These are phyloP conservation scores for Neonectria hederae DNA, from an alignment of 2,329 filamentous ascomycete genomes.

Conservation along the genomic window DNA sequence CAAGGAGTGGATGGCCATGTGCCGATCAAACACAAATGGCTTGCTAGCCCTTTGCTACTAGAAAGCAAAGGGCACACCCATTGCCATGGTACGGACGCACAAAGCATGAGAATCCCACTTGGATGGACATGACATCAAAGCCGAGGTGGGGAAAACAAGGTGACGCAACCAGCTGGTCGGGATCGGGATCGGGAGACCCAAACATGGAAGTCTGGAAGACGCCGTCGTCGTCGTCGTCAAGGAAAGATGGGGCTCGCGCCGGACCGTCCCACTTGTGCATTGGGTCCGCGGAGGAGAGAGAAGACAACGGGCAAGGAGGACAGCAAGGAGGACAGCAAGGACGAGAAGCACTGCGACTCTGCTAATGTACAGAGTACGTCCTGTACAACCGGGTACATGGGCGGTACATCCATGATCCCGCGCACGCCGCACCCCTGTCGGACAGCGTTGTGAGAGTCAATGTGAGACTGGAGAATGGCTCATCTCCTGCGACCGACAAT, in stretches of 20 bases:
- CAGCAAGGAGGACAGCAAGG: neutral
- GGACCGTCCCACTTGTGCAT: conserved; percentile 34
- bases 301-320: neutral
- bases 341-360: neutral
- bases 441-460: neutral
- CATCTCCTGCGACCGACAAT: conserved; percentile 12
- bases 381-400: conserved; percentile 2
- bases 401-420: conserved; percentile 1
- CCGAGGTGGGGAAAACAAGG: neutral
- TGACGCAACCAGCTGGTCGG: conserved; percentile 16
- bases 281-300: neutral
- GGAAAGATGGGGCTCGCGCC: conserved; percentile 17
- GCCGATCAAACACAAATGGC: neutral
- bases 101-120: neutral
- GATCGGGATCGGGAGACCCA: conserved; percentile 14
- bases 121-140: neutral
- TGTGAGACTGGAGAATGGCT: neutral
- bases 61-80: neutral
- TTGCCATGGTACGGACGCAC: neutral
- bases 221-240: neutral
- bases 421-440: conserved; percentile 4
- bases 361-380: neutral
- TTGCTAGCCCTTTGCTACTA: neutral
- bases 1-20: neutral
- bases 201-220: conserved; percentile 19